Conservation (phyloP, 345 rosid genomes). For the Jatropha curcas region DNA sequence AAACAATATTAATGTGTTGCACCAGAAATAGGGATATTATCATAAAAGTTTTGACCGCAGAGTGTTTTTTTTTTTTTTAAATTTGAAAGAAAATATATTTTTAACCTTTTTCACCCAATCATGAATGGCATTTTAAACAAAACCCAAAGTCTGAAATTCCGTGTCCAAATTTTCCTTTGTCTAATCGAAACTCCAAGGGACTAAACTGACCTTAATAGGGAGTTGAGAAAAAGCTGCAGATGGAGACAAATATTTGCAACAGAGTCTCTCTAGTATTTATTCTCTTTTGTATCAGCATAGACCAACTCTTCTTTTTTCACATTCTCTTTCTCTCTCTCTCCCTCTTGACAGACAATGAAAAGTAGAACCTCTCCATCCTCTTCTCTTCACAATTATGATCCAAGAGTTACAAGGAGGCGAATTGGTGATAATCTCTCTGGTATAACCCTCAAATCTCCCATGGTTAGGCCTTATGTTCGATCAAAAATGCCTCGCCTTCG, state of each 20-base stretch:
- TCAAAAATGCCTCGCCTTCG: slow-evolving; percentile 60
- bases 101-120: slow-evolving; percentile 31
- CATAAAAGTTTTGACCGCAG: neutral
- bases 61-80: too few relatives aligned
- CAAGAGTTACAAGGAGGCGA: slow-evolving; percentile 3
- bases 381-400: slow-evolving; percentile 12
- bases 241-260: slow-evolving; percentile 39
- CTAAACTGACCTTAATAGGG: slow-evolving; percentile 29
- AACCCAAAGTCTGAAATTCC: slow-evolving; percentile 32
- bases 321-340: slow-evolving; percentile 1
- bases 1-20: too few relatives aligned
- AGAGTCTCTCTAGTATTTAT: slow-evolving; percentile 43
- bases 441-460: slow-evolving; percentile 24
- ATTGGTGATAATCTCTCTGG: neutral
- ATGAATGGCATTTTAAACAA: slow-evolving; percentile 31
- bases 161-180: slow-evolving; percentile 33
- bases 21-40: too few relatives aligned
- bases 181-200: slow-evolving; percentile 44
- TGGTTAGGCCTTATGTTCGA: slow-evolving; percentile 51
- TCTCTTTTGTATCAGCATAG: slow-evolving; percentile 21
- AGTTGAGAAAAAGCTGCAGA: slow-evolving; percentile 41
- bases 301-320: neutral
- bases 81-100: too few relatives aligned
- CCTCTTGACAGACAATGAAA: neutral
- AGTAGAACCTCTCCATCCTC: slow-evolving; percentile 14